Evolutionary conservation across 2,329 filamentous ascomycete genomes (phyloP).

Genomic region (Verticillium isaacii): DNA sequence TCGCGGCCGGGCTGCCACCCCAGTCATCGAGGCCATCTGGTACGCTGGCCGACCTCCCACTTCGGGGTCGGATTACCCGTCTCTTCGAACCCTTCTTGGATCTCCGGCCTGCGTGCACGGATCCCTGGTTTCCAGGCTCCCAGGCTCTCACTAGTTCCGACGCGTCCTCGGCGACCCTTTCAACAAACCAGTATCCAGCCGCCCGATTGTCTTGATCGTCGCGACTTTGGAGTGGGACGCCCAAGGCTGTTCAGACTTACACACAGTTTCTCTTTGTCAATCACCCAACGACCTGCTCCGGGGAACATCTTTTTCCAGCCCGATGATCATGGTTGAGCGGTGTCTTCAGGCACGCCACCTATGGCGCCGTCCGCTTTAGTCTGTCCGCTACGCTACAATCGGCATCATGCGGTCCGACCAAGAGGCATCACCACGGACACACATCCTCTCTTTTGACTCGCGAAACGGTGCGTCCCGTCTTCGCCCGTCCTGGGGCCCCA

Average conservation of each 20-base stretch:
- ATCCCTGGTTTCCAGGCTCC: neutral
- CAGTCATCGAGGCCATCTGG: neutral
- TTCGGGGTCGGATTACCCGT: neutral
- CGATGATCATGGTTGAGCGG: neutral
- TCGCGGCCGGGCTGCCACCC: neutral
- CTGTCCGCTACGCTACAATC: neutral
- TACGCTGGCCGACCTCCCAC: neutral
- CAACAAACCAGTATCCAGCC: no score
- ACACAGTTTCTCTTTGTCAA: no score
- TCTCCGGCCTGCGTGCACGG: neutral
- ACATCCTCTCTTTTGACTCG: neutral
- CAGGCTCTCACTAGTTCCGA: neutral
- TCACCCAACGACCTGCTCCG: neutral
- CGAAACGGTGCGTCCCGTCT: slow-evolving; percentile 4
- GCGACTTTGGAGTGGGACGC: no score
- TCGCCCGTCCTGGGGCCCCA: neutral
- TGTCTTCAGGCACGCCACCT: neutral
- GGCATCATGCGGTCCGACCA: neutral
- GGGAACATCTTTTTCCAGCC: neutral
- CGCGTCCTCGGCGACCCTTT: neutral
- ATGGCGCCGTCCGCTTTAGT: neutral
- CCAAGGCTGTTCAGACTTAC: no score
- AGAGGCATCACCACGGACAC: neutral
- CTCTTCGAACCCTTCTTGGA: neutral
- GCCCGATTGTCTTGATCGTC: no score